Base-by-base conservation (phyloP, 140 eudicot genomes). In the Cichorium intybus region DNA sequence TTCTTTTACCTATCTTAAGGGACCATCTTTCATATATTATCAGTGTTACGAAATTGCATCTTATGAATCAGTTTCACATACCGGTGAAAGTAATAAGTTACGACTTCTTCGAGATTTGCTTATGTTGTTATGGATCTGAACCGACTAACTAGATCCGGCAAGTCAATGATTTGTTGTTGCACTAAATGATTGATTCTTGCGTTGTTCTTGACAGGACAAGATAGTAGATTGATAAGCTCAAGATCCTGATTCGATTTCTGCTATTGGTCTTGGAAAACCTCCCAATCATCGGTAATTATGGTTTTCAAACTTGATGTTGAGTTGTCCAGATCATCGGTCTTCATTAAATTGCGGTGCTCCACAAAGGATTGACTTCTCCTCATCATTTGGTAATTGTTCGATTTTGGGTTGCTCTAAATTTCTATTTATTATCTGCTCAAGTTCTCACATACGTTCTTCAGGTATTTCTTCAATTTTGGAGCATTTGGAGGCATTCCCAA, bases 271-370 rank as follows among this genome's bases (percentile, higher is more conserved):
- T 86, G 85, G 15, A 91, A 87, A 21, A 68, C 84, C 80, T 85
- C 91, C 96, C 97, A 91, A 0, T 85, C 29, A 46, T 82, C 75
- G 0, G 95, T 91, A 24, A 85, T 80, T 7, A 87, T 43, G n/a
- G n/a, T n/a, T n/a, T n/a, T n/a, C n/a, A n/a, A n/a, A n/a, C n/a
- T n/a, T n/a, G n/a, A n/a, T n/a, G n/a, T n/a, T n/a, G n/a, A n/a
- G n/a, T n/a, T n/a, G n/a, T n/a, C n/a, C n/a, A n/a, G n/a, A n/a
- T n/a, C n/a, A n/a, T n/a, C n/a, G n/a, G n/a, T n/a, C n/a, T n/a
- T n/a, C n/a, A n/a, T 28, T 7, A 71, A 24, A 51, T 59, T 62
- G 8, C 39, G 24, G 33, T 24, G 57, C 51, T 62, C 68, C 6
- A 66, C 51, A 10, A 62, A 61, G 4, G 45, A 76, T 52, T 9